A percentile compares a stretch with the other conserved stretches of the same genome.
These are phyloP conservation scores for Geranium brycei DNA, from an alignment of 345 rosid genomes.

Conservation along the genomic window DNA sequence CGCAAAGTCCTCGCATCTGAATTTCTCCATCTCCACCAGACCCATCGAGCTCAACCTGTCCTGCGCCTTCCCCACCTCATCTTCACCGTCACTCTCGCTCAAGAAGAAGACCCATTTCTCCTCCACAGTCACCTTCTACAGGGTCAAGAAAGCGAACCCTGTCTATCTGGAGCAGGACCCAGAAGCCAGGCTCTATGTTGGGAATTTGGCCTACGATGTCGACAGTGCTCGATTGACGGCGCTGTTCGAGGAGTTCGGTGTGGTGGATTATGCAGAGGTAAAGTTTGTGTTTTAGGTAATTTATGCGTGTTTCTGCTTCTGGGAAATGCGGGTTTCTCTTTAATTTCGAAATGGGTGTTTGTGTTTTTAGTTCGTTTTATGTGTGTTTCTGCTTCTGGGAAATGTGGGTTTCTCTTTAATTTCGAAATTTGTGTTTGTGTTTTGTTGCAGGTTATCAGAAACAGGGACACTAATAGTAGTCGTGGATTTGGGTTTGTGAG, in stretches of 20 bases:
- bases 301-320: background rate
- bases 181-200: slow-evolving; percentile 79
- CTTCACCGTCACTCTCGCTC: slow-evolving; percentile 11
- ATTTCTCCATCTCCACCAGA: slow-evolving; percentile 4
- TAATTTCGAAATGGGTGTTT: background rate
- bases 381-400: too few species aligned
- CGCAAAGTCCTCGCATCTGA: slow-evolving; percentile 2
- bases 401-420: background rate
- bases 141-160: slow-evolving; percentile 36
- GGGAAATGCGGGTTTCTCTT: background rate
- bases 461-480: slow-evolving; percentile 72
- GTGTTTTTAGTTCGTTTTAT: background rate
- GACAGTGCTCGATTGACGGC: slow-evolving; percentile 69
- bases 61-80: background rate
- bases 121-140: slow-evolving; percentile 29
- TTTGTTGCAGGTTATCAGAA: slow-evolving; percentile 57
- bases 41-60: slow-evolving; percentile 5
- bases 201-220: slow-evolving; percentile 67
- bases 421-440: background rate
- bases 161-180: slow-evolving; percentile 23
- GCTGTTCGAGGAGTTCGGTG: slow-evolving; percentile 80
- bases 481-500: slow-evolving; percentile 94
- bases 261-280: slow-evolving; percentile 93
- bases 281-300: background rate
- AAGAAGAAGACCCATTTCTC: slow-evolving; percentile 30